These are phyloP conservation scores for Pythium vanterpoolii DNA, from an alignment of 352 stramenopile species.

Conservation along the genomic window DNA sequence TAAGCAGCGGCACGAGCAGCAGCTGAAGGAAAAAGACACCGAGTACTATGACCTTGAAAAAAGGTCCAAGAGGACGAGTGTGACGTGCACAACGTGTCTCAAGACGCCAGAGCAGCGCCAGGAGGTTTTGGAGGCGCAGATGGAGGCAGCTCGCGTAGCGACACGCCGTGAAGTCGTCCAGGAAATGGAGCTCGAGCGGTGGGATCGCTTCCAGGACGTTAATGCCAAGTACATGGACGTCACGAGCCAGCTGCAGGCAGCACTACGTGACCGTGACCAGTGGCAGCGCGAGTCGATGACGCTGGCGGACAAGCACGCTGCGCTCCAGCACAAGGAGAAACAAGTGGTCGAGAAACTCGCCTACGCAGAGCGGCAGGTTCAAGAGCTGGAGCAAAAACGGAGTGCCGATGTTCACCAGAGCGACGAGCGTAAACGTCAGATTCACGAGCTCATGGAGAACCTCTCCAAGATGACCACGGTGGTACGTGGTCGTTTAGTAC, in stretches of 20 bases:
- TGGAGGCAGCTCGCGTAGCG: slow-evolving; percentile 48
- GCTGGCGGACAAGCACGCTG: slow-evolving; percentile 2
- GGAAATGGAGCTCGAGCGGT: slow-evolving; percentile 59
- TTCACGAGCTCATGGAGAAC: slow-evolving; percentile 65
- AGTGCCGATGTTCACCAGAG: slow-evolving; percentile 25
- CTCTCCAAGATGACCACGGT: slow-evolving; percentile 51
- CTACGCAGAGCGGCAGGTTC: slow-evolving; percentile 18
- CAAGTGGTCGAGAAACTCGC: slow-evolving; percentile 27
- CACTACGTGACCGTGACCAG: slow-evolving; percentile 23
- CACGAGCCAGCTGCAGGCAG: slow-evolving; percentile 37
- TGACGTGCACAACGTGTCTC: slow-evolving; percentile 43
- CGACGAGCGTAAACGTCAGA: slow-evolving; percentile 53
- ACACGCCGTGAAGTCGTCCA: slow-evolving; percentile 45
- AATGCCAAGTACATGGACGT: slow-evolving; percentile 67
- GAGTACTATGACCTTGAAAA: slow-evolving; percentile 66
- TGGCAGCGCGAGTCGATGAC: slow-evolving; percentile 26
- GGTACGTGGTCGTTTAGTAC: slow-evolving; percentile 11
- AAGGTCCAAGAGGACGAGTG: slow-evolving; percentile 42
- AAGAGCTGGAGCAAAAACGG: slow-evolving; percentile 29
- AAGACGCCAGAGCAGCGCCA: slow-evolving; percentile 54
- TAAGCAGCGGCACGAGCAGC: slow-evolving; percentile 42
- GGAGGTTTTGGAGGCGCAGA: slow-evolving; percentile 33
- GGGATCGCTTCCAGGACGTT: slow-evolving; percentile 64
- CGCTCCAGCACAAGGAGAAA: slow-evolving; percentile 30
- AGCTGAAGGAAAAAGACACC: slow-evolving; percentile 45